Conservation (phyloP, 306 rosid genomes). For the Carpinus fangiana region DNA sequence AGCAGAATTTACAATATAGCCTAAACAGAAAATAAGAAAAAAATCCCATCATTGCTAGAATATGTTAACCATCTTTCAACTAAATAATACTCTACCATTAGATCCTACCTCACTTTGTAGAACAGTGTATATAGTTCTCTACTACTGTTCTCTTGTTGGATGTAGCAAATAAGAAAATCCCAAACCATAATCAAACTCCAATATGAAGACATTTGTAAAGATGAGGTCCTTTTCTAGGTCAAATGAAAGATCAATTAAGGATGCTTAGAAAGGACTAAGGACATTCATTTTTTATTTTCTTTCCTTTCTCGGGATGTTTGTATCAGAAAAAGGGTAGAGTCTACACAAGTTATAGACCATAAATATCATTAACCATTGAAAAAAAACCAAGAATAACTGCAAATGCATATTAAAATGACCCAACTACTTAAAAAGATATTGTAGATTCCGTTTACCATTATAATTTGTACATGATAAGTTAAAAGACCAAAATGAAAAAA, state of each 20-base stretch:
- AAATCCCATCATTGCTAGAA: neutral
- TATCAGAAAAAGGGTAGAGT: neutral
- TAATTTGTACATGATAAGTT: neutral
- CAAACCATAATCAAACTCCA: neutral
- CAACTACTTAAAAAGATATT: neutral
- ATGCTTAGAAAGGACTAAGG: neutral
- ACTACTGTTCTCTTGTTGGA: neutral
- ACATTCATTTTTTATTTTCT: neutral
- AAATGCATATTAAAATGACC: conserved; percentile 1
- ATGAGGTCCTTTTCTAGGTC: neutral
- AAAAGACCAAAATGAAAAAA: neutral
- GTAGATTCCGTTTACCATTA: neutral
- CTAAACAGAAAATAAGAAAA: neutral
- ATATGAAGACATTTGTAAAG: neutral
- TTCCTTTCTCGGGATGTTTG: neutral
- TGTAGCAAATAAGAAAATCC: neutral
- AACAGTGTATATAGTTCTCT: neutral
- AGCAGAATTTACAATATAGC: neutral
- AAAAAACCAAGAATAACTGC: neutral
- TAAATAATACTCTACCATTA: neutral
- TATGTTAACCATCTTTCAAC: neutral
- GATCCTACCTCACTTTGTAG: neutral
- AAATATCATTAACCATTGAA: neutral
- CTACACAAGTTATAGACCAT: neutral
- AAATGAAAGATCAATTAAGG: neutral